A percentile compares a stretch with the other conserved stretches of the same genome.
Evolutionary conservation across 2,329 filamentous ascomycete genomes (phyloP).

Genomic region (Phoma sp.): DNA sequence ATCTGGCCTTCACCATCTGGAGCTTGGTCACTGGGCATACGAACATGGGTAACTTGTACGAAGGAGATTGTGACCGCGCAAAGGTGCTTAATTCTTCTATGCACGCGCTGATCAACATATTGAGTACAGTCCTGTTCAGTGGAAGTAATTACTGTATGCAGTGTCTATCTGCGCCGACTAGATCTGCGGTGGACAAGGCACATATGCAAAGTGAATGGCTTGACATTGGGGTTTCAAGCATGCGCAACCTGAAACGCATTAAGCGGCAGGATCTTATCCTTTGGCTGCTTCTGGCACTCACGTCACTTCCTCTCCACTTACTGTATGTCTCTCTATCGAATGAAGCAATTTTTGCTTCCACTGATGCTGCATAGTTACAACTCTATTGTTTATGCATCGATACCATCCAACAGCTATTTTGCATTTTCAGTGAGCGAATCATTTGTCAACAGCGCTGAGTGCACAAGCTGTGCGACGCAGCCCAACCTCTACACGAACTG

Average conservation of each 20-base stretch:
- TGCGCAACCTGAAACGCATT: constrained; percentile 25
- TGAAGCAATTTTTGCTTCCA: too few species aligned
- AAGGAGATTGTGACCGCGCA: too few species aligned
- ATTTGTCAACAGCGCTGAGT: not conserved
- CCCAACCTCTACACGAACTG: too few species aligned
- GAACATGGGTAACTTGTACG: too few species aligned
- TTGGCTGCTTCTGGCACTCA: constrained; percentile 19
- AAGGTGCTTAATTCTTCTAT: too few species aligned
- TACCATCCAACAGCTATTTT: constrained; percentile 7
- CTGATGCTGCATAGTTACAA: constrained; percentile 24
- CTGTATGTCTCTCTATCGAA: constrained; percentile 8
- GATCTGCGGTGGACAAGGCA: constrained; percentile 55
- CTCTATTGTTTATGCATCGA: constrained; percentile 27
- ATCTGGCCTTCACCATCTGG: too few species aligned
- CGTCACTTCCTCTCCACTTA: constrained; percentile 25
- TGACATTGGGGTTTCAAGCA: constrained; percentile 27
- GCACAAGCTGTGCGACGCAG: too few species aligned
- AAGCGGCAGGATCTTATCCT: constrained; percentile 5
- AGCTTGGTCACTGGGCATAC: too few species aligned
- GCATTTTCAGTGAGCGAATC: not conserved
- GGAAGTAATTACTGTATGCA: constrained; percentile 62
- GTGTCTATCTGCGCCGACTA: constrained; percentile 56
- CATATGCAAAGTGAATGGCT: constrained; percentile 40
- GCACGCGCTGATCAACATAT: constrained; percentile 58
- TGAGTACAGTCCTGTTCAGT: constrained; percentile 53